Evolutionary conservation across 768 basidiomycete species (phyloP), one percentile per base, ranked within the genome.

Genomic region (Suillus hirtellus): DNA sequence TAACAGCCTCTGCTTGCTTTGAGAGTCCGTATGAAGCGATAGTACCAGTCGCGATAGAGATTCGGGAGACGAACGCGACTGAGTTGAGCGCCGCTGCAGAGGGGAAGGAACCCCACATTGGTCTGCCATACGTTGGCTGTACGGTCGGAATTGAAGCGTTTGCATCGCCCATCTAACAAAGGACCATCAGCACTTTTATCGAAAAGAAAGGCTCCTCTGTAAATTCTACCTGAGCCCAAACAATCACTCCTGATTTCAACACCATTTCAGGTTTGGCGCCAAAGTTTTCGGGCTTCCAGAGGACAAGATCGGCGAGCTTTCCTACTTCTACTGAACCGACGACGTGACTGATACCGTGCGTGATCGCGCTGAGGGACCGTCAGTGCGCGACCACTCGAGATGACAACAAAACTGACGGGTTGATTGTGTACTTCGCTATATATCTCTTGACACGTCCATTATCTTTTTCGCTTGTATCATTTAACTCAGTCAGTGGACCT

Each of bases 131-230:
- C 72, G 88, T 84, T 0, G 97, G 97, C 72, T 99, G 95, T 0
- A 99, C 93, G 2, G 93, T 92, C 14, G 97, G 95, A 66, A 99
- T 99, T 9, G 95, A 96, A 1, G 84, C 97, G 75, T 98, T 99
- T 0, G 96, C 92, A 52, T 99, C 97, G 19, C 97, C 97, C 88
- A 99, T 92, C 92, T 96, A 67, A 27, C 17, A 55, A 55, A 35
- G 9, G 50, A 56, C 27, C 27, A 21, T 61, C 10, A 27, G 34
- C 15, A 17, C 12, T 37, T 2, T 46, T 3, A 35, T 21, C 9
- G 2, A 7, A 47, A 34, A 59, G 21, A 47, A 34, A 59, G 21
- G 15, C 27, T 35, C 52, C 15, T 58, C 9, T 15, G 10, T 27
- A 5, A 3, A 12, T 72, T 84, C 61, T 64, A 93, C 94, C 81